Conservation (phyloP, 164 flowering plant species). For the Nymphaea thermarum region DNA sequence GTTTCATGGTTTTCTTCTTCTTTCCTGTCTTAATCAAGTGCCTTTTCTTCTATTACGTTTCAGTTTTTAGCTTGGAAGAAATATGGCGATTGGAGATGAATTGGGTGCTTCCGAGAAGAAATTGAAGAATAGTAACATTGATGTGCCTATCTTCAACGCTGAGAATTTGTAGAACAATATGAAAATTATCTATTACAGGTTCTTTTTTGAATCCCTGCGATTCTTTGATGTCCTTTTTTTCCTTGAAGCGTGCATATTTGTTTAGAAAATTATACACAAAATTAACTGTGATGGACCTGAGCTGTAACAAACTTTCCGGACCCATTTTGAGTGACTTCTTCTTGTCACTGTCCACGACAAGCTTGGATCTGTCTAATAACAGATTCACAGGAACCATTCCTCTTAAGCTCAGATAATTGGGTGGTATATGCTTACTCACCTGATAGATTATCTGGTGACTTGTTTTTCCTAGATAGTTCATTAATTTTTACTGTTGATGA, state of each 20-base stretch:
- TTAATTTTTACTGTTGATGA: slow-evolving; percentile 79
- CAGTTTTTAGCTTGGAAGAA: too few species aligned
- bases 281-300: slow-evolving; percentile 51
- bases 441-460: slow-evolving; percentile 86
- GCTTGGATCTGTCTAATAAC: slow-evolving; percentile 75
- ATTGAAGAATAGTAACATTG: slow-evolving; percentile 27
- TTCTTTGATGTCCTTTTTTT: too few species aligned
- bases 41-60: too few species aligned
- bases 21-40: too few species aligned
- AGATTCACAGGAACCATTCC: slow-evolving; percentile 56
- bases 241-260: too few species aligned
- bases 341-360: slow-evolving; percentile 33
- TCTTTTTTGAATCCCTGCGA: too few species aligned
- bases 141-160: slow-evolving; percentile 51
- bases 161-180: slow-evolving; percentile 79
- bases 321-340: slow-evolving; percentile 57
- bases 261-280: slow-evolving; percentile 12
- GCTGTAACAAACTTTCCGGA: slow-evolving; percentile 59
- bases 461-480: slow-evolving; percentile 66
- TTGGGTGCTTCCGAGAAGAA: slow-evolving; percentile 34
- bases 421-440: slow-evolving; percentile 83
- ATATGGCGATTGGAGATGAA: slow-evolving; percentile 43
- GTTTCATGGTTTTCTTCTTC: too few species aligned
- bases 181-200: slow-evolving; percentile 80
- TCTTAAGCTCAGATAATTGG: slow-evolving; percentile 29